A percentile compares a stretch with the other conserved stretches of the same genome.
Evolutionary conservation across 208 protist genomes (phyloP).

Genomic region (Hexamita inflata): DNA sequence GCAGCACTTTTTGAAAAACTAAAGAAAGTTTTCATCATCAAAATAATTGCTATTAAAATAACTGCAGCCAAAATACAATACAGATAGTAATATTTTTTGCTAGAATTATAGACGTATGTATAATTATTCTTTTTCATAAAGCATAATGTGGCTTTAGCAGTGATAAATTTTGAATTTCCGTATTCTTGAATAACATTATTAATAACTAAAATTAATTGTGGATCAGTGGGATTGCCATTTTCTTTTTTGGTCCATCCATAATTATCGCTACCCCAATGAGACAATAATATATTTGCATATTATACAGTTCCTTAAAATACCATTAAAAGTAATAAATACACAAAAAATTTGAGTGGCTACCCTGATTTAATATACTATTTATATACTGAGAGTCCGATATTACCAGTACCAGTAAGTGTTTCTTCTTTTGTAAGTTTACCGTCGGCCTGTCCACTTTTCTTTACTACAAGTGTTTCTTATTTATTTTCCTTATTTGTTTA

Average conservation of each 20-base stretch:
- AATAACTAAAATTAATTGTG: no score
- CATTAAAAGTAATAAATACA: not conserved
- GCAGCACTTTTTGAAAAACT: conserved; percentile 23
- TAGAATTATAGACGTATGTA: not conserved
- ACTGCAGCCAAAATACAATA: not conserved
- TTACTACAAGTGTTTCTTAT: not conserved
- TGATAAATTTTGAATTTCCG: no score
- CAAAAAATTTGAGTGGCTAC: not conserved
- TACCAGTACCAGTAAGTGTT: not conserved
- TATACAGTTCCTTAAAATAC: not conserved
- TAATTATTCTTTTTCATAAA: not conserved
- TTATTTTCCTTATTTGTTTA: not conserved
- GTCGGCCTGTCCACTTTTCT: not conserved
- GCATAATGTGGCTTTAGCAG: not conserved
- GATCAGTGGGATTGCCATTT: no score
- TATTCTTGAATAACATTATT: no score
- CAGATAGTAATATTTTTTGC: not conserved
- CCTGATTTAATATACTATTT: not conserved
- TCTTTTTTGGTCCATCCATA: no score
- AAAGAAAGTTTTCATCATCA: not conserved
- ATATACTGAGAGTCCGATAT: not conserved
- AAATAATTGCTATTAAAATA: not conserved
- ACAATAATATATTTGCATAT: not conserved
- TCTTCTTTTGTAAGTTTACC: not conserved
- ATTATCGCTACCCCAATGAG: not conserved